Base-by-base conservation (phyloP, 2,329 filamentous ascomycete species). In the Pseudogymnoascus sp. region DNA sequence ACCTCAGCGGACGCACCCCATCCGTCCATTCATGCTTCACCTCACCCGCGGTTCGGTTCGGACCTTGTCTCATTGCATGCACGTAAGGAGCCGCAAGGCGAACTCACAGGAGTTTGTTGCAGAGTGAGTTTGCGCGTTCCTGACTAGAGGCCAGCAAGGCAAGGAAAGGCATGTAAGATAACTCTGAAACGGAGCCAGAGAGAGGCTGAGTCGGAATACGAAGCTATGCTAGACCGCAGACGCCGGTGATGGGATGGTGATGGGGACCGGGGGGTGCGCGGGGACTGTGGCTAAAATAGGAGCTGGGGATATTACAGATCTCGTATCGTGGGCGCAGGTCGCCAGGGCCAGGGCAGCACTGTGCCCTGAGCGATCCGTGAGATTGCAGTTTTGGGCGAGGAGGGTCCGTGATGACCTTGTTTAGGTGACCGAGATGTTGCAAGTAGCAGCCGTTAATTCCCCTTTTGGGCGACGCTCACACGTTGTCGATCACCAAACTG, bases 171-270 rank as follows among this genome's bases (percentile, higher is more conserved):
- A 53, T 16, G 26, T 31, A 50, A 50, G 44, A 50, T 29, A 8
- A 29, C 7, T 31, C 47, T 31, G 47, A 53, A 53, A 53, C 47
- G 44, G 21, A 16, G 7, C 14, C n/a, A 10, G n/a, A 53, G 47
- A 29, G 47, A 53, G 47, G 47, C 47, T 26, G 47, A 53, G 47
- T 53, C 47, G n/a, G n/a, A 53, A 53, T 53, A 53, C 47, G 47
- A 53, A 53, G 47, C 26, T 31, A 6, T 29, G 24, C 14, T 31
- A 16, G 47, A 24, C 16, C 47, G 14, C 16, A 16, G 47, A n/a
- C 16, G 24, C 14, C 8, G 31, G 47, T 53, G 47, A 31, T 31
- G 26, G 26, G 19, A 1, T 19, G 19, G 19, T 19, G 19, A 19
- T 19, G 2, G 47, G 24, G 47, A 53, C 47, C 24, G 24, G 47